A percentile compares a stretch with the other conserved stretches of the same genome.
Evolutionary conservation across 1,284 basidiomycete species (phyloP).

Genomic region (Trichosporon sp.): DNA sequence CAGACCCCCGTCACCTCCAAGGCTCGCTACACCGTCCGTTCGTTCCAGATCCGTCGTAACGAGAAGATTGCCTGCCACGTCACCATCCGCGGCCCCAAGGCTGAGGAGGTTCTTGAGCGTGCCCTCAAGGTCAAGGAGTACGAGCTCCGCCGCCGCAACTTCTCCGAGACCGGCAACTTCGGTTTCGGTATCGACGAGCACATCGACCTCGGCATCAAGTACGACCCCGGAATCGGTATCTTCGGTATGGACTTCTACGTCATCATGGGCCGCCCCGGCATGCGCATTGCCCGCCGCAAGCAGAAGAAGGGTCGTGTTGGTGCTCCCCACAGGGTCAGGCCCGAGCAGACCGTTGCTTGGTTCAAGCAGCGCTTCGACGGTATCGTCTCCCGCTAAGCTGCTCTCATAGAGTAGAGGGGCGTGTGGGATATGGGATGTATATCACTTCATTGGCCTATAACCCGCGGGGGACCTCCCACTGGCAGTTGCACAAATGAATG

Average conservation of each 20-base stretch:
- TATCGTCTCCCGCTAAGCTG: slow-evolving; percentile 60
- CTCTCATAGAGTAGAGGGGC: slow-evolving; percentile 1
- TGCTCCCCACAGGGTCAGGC: slow-evolving; percentile 77
- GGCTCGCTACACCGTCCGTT: slow-evolving; percentile 98
- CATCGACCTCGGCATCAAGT: slow-evolving; percentile 97
- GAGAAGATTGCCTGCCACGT: slow-evolving; percentile 99
- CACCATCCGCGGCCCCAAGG: slow-evolving; percentile 98
- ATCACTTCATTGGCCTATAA: slow-evolving; percentile 5
- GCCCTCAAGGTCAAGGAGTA: slow-evolving; percentile 99
- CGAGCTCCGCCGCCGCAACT: slow-evolving; percentile 87
- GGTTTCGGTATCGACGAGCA: slow-evolving; percentile 98
- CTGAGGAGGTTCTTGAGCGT: slow-evolving; percentile 98
- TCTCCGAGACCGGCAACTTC: slow-evolving; percentile 94
- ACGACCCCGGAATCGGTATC: slow-evolving; percentile 95
- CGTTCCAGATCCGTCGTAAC: slow-evolving; percentile 99
- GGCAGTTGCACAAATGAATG: slow-evolving; percentile 5
- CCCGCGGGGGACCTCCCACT: slow-evolving; percentile 4
- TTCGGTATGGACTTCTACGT: slow-evolving; percentile 98
- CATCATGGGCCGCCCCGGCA: slow-evolving; percentile 94
- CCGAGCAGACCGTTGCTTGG: slow-evolving; percentile 92
- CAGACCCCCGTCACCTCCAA: slow-evolving; percentile 99
- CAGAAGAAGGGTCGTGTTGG: slow-evolving; percentile 83
- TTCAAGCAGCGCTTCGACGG: slow-evolving; percentile 99
- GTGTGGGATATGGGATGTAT: slow-evolving; percentile 4
- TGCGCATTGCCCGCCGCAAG: slow-evolving; percentile 86